These are phyloP conservation scores for Coniella vitis DNA, from an alignment of 2,329 filamentous ascomycete species.

Conservation along the genomic window DNA sequence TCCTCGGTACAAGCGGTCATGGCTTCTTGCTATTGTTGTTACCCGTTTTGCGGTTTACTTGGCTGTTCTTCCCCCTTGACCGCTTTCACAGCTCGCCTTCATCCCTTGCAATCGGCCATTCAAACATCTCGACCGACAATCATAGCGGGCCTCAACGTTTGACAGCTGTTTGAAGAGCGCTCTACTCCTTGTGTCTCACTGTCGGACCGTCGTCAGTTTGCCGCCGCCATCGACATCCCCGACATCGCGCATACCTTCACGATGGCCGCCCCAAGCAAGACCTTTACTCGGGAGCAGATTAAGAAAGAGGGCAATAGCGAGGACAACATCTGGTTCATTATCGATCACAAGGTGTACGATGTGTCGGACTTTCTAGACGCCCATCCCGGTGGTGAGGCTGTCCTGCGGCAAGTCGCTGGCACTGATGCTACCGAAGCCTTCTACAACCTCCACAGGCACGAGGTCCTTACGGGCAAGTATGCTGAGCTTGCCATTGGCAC, in stretches of 20 bases:
- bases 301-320: slow-evolving; percentile 64
- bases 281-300: slow-evolving; percentile 58
- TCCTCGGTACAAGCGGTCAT: neutral
- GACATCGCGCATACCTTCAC: neutral
- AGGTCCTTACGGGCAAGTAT: slow-evolving; percentile 74
- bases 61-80: neutral
- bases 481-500: slow-evolving; percentile 67
- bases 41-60: neutral
- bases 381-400: slow-evolving; percentile 75
- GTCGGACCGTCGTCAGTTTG: too few relatives aligned
- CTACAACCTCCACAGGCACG: slow-evolving; percentile 88
- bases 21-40: neutral
- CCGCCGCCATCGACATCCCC: neutral
- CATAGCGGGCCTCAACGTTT: too few relatives aligned
- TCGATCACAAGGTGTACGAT: slow-evolving; percentile 85
- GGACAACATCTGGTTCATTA: slow-evolving; percentile 74
- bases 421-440: slow-evolving; percentile 76
- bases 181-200: too few relatives aligned
- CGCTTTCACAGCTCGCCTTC: neutral
- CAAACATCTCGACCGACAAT: too few relatives aligned
- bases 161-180: too few relatives aligned
- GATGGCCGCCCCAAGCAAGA: slow-evolving; percentile 37
- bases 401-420: slow-evolving; percentile 74
- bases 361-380: slow-evolving; percentile 78
- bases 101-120: too few relatives aligned